A percentile compares a stretch with the other conserved stretches of the same genome.
phyloP scores from a whole-genome alignment of 2,329 filamentous ascomycete genomes.

The Diplodia sapinea region DNA sequence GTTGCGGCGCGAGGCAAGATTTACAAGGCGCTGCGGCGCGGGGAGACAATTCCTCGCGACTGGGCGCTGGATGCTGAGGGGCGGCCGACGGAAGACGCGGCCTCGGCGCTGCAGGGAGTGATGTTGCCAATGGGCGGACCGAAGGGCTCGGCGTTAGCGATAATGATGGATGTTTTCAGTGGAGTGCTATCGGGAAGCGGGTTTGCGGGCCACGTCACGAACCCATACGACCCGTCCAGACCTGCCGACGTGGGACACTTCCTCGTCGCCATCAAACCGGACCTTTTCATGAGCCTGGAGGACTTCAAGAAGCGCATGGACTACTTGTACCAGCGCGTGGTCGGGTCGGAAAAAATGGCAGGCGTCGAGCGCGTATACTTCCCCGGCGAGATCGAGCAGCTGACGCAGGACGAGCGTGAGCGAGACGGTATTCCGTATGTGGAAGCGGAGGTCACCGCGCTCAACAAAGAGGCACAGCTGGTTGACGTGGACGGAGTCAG shows the following conservation, averaged over 20 bases:
- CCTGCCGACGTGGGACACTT: constrained; percentile 77
- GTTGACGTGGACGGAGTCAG: constrained; percentile 45
- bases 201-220: constrained; percentile 77
- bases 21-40: constrained; percentile 70
- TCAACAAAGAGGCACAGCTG: constrained; percentile 57
- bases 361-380: constrained; percentile 63
- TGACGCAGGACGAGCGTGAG: constrained; percentile 52
- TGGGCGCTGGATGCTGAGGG: constrained; percentile 80
- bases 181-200: constrained; percentile 78
- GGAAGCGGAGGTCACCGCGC: constrained; percentile 54
- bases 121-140: constrained; percentile 88
- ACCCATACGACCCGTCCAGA: constrained; percentile 74
- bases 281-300: constrained; percentile 73
- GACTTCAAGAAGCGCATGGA: constrained; percentile 71
- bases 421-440: constrained; percentile 57
- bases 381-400: constrained; percentile 63
- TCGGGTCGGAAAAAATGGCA: constrained; percentile 58
- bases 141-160: constrained; percentile 75
- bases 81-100: constrained; percentile 72
- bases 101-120: constrained; percentile 72
- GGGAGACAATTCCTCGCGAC: constrained; percentile 71
- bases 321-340: constrained; percentile 62
- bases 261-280: constrained; percentile 73
- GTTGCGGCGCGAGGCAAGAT: constrained; percentile 75
- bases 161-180: constrained; percentile 92